A percentile compares a stretch with the other conserved stretches of the same genome.
Conservation (phyloP, 139 green algal genomes). For the Gonium pectorale region DNA sequence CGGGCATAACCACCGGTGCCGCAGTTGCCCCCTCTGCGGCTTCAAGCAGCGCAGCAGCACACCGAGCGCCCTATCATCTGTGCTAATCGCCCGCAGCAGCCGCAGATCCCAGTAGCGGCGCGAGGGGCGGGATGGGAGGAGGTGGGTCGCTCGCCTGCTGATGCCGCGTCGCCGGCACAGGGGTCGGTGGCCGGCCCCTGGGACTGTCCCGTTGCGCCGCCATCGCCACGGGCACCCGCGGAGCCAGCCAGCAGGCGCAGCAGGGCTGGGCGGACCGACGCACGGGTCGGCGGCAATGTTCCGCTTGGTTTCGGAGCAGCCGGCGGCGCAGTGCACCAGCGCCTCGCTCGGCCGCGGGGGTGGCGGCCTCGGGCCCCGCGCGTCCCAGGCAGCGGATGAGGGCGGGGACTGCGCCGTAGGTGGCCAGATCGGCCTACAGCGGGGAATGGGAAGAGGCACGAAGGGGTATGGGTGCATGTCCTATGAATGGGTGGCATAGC, state of each 20-base stretch:
- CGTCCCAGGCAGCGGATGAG: conserved; percentile 33
- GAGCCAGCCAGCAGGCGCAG: background rate
- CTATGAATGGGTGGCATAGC: too few species aligned
- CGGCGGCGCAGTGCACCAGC: conserved; percentile 51
- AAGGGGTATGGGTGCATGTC: background rate
- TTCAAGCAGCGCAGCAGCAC: background rate
- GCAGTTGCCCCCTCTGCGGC: background rate
- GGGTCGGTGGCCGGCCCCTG: background rate
- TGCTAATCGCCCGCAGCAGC: conserved; percentile 35
- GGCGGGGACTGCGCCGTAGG: conserved; percentile 38
- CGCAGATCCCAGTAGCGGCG: conserved; percentile 40
- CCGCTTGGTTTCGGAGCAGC: conserved; percentile 15
- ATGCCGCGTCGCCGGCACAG: background rate
- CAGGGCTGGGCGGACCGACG: background rate
- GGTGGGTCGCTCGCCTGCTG: too few species aligned
- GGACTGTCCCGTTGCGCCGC: too few species aligned
- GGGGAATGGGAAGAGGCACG: background rate
- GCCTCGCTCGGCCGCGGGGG: conserved; percentile 55
- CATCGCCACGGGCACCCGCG: too few species aligned
- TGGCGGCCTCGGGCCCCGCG: background rate
- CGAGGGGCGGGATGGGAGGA: background rate
- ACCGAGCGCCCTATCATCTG: background rate
- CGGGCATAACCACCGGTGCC: background rate
- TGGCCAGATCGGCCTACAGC: conserved; percentile 49
- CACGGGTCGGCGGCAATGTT: background rate